Conservation (phyloP, 2,329 filamentous ascomycete species). For the Colletotrichum horii region DNA sequence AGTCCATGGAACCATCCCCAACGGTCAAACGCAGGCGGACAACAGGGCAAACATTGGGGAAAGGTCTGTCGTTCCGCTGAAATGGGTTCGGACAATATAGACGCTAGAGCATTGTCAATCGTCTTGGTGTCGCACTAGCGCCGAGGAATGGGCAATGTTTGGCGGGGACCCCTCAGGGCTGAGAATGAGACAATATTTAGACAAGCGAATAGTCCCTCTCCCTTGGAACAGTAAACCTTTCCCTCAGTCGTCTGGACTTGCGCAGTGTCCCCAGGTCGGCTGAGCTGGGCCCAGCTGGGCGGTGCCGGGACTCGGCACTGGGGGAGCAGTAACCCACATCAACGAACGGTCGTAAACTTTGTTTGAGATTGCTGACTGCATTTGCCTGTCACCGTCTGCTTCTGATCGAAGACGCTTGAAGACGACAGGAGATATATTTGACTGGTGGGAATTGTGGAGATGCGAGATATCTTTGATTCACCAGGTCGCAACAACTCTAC, state of each 20-base stretch:
- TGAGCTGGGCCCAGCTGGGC: background rate
- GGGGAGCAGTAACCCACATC: background rate
- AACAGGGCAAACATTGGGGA: background rate
- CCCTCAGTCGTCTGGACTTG: background rate
- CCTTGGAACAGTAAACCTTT: background rate
- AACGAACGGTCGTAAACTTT: background rate
- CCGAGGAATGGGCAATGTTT: background rate
- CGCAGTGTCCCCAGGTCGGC: background rate
- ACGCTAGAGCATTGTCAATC: conserved; percentile 4
- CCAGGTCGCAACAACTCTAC: background rate
- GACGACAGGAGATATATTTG: background rate
- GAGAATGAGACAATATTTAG: background rate
- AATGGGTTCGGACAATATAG: background rate
- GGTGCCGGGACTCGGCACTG: background rate
- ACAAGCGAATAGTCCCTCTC: background rate
- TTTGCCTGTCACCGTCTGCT: background rate
- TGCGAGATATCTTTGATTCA: background rate
- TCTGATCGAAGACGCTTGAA: background rate
- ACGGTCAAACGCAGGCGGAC: background rate
- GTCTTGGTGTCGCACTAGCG: background rate
- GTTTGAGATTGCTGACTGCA: background rate
- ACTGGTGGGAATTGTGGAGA: fast-evolving
- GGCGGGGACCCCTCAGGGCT: background rate
- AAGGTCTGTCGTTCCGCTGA: background rate
- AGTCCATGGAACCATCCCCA: background rate